Percentiles rank a stretch among this genome's conserved stretches.
Evolutionary conservation across 2,329 filamentous ascomycete species (phyloP).

Genomic region (Aspergillus alliaceus): DNA sequence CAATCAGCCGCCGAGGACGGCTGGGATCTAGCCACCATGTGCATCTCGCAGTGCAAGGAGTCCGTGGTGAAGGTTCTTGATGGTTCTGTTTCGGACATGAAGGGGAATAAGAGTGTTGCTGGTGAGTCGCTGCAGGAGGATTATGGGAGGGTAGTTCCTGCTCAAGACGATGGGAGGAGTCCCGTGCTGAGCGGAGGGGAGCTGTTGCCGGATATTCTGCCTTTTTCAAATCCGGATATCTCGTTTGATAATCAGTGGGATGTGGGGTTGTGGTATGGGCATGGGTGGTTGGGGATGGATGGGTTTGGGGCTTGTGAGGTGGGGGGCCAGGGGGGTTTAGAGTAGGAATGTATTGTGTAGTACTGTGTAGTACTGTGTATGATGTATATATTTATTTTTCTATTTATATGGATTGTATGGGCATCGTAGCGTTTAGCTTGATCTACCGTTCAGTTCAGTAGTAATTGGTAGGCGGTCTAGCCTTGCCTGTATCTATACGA

Average conservation of each 20-base stretch:
- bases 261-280: conserved; percentile 9
- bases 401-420: too few relatives aligned
- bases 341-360: neutral
- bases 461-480: too few relatives aligned
- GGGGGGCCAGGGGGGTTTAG: neutral
- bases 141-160: neutral
- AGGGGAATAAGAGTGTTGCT: neutral
- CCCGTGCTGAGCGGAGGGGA: neutral
- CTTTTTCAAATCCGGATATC: conserved; percentile 13
- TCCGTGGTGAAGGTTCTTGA: conserved; percentile 16
- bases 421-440: too few relatives aligned
- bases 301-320: neutral
- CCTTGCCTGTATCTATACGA: too few relatives aligned
- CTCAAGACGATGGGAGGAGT: neutral
- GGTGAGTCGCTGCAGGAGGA: neutral
- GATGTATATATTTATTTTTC: too few relatives aligned
- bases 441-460: too few relatives aligned
- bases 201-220: conserved; percentile 12
- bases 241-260: conserved; percentile 17
- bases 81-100: neutral
- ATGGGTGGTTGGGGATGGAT: conserved; percentile 13
- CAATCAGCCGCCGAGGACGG: conserved; percentile 13
- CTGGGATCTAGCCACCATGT: conserved; percentile 23
- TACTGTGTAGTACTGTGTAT: neutral
- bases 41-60: conserved; percentile 18